phyloP scores from a whole-genome alignment of 2,329 filamentous ascomycete genomes.

The Alternaria sp. region DNA sequence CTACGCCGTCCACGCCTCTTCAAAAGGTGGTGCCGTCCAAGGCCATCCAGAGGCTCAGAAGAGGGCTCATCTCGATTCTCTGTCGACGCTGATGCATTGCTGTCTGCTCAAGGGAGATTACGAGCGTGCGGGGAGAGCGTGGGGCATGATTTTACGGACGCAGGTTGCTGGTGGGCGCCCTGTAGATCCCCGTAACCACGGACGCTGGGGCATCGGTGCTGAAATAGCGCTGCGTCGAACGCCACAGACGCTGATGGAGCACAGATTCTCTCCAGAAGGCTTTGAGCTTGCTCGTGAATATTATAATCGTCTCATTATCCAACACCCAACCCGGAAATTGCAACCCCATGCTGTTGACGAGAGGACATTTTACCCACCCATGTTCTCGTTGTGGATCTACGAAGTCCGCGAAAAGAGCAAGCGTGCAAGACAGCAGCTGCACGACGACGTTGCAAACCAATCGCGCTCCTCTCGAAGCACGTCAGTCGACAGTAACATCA shows the following conservation, averaged over 20 bases:
- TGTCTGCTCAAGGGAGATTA: conserved; percentile 76
- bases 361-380: conserved; percentile 79
- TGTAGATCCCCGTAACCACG: conserved; percentile 72
- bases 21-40: conserved; percentile 13
- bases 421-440: conserved; percentile 46
- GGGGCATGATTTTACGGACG: conserved; percentile 73
- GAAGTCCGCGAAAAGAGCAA: conserved; percentile 67
- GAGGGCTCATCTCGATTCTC: conserved; percentile 66
- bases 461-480: conserved; percentile 16
- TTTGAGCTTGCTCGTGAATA: conserved; percentile 69
- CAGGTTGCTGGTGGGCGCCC: conserved; percentile 59
- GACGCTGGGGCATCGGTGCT: conserved; percentile 82
- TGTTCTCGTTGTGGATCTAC: conserved; percentile 83
- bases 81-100: conserved; percentile 74
- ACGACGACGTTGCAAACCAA: conserved; percentile 1
- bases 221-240: conserved; percentile 75
- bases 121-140: conserved; percentile 73
- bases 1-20: conserved; percentile 35
- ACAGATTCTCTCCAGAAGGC: conserved; percentile 49
- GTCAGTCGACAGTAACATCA: conserved; percentile 17
- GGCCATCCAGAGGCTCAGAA: conserved; percentile 43
- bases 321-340: conserved; percentile 70
- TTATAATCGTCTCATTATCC: conserved; percentile 78
- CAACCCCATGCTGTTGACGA: conserved; percentile 67
- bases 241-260: background rate